A percentile compares a stretch with the other conserved stretches of the same genome.
Conservation (phyloP, 306 rosid species). For the Medicago arabica region DNA sequence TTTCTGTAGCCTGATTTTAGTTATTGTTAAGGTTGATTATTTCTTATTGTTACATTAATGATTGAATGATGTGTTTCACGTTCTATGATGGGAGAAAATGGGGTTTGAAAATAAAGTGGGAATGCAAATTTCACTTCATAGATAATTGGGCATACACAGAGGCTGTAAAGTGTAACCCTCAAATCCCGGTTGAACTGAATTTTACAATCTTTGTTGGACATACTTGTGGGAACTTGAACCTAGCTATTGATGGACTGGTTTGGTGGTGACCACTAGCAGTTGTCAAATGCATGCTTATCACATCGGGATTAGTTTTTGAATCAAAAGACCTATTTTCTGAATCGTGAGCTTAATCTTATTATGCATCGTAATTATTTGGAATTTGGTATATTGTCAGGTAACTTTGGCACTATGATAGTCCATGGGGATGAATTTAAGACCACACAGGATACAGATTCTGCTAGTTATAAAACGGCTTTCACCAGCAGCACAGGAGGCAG, state of each 20-base stretch:
- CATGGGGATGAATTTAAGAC: slow-evolving; percentile 66
- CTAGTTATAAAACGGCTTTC: slow-evolving; percentile 52
- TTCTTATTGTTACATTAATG: slow-evolving; percentile 12
- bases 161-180: slow-evolving; percentile 26
- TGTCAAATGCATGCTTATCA: neutral
- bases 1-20: slow-evolving; percentile 9
- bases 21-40: slow-evolving; percentile 30
- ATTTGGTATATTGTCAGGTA: slow-evolving; percentile 57
- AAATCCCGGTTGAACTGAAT: neutral
- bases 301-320: neutral
- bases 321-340: neutral
- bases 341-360: neutral
- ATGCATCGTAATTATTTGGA: slow-evolving; percentile 34
- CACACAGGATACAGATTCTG: slow-evolving; percentile 45
- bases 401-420: slow-evolving; percentile 78
- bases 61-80: slow-evolving; percentile 20
- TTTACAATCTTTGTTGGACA: slow-evolving; percentile 19
- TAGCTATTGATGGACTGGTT: neutral
- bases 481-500: slow-evolving; percentile 47
- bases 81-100: slow-evolving; percentile 20
- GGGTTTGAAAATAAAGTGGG: neutral
- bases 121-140: neutral
- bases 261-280: slow-evolving; percentile 29
- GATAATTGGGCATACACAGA: slow-evolving; percentile 1
- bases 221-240: slow-evolving; percentile 3